phyloP scores from a whole-genome alignment of 2,329 filamentous ascomycete species.

The Verticillium klebahnii region DNA sequence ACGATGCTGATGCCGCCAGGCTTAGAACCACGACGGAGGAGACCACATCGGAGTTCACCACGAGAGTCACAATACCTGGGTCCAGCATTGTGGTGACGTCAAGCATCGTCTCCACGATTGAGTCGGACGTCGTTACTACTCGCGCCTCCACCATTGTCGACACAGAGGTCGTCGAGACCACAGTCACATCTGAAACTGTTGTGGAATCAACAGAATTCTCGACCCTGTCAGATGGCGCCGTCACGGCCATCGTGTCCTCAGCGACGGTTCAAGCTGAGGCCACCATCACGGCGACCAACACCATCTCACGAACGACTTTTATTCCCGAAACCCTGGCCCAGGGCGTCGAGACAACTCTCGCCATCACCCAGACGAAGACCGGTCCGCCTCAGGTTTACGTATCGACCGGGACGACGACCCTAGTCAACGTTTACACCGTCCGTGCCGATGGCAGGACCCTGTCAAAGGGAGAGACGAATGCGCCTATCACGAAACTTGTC shows the following conservation, averaged over 20 bases:
- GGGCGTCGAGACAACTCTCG: background rate
- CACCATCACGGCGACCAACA: background rate
- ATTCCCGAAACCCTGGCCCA: background rate
- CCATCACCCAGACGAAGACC: background rate
- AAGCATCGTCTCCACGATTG: background rate
- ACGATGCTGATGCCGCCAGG: background rate
- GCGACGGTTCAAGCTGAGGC: background rate
- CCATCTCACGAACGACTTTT: background rate
- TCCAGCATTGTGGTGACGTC: slow-evolving; percentile 2
- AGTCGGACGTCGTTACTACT: background rate
- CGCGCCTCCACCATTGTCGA: background rate
- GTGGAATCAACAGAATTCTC: background rate
- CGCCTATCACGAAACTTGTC: slow-evolving; percentile 15
- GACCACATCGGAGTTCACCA: background rate
- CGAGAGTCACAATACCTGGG: background rate
- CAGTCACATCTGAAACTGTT: background rate
- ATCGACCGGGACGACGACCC: slow-evolving; percentile 14
- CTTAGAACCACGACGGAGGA: background rate
- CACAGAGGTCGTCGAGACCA: background rate
- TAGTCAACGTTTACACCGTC: slow-evolving; percentile 14
- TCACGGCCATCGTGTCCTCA: background rate
- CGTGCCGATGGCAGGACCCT: slow-evolving; percentile 3
- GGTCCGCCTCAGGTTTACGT: slow-evolving; percentile 6
- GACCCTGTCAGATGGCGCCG: background rate
- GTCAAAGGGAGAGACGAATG: background rate